Conservation (phyloP, 768 basidiomycete species). For the Pleurotus salmoneostramineus region DNA sequence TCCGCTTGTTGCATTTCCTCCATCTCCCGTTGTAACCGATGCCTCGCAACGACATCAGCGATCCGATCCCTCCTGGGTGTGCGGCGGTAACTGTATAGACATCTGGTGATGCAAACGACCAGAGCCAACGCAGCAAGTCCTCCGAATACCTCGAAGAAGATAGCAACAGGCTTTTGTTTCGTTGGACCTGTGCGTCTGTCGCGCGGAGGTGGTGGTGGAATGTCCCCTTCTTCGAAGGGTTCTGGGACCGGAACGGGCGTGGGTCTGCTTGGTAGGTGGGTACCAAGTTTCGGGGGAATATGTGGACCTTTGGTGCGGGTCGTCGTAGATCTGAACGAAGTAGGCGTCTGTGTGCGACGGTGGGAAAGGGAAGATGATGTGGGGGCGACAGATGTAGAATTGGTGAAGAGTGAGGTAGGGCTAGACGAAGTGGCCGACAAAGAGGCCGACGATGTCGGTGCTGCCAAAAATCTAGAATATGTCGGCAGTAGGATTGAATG, state of each 20-base stretch:
- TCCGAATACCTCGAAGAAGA: conserved; percentile 44
- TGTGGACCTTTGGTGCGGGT: not conserved
- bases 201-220: not conserved
- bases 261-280: conserved; percentile 9
- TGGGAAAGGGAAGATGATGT: conserved; percentile 7
- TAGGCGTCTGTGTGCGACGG: conserved; percentile 1
- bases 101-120: conserved; percentile 34
- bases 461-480: conserved; percentile 9
- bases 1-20: conserved; percentile 32
- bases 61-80: conserved; percentile 45
- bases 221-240: not conserved
- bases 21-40: conserved; percentile 48
- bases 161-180: conserved; percentile 28
- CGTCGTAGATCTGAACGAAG: not conserved
- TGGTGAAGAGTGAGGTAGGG: conserved; percentile 3
- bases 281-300: not conserved
- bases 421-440: not conserved
- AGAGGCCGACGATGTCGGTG: conserved; percentile 10
- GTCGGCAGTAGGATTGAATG: not conserved
- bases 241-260: conserved; percentile 11
- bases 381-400: conserved; percentile 5
- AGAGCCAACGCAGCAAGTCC: conserved; percentile 32
- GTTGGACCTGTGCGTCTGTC: conserved; percentile 4
- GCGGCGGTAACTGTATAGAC: conserved; percentile 35
- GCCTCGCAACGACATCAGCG: conserved; percentile 34